Percentiles rank a stretch among this genome's conserved stretches.
Conservation (phyloP, 164 flowering plant species). For the Vitis amurensis region DNA sequence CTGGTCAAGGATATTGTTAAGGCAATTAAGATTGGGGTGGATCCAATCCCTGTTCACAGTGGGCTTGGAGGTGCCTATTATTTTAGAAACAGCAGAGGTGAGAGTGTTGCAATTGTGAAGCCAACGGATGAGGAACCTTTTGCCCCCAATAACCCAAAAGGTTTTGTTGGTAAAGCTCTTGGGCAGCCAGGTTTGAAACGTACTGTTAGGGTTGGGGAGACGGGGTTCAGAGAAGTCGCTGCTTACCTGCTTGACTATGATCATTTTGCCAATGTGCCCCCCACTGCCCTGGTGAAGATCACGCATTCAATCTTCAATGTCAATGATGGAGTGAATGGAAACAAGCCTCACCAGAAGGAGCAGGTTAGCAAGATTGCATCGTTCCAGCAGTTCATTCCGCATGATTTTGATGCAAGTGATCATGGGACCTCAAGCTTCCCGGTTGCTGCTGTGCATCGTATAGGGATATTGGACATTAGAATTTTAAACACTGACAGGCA, state of each 20-base stretch:
- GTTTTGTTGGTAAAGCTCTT: constrained; percentile 75
- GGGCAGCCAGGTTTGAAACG: constrained; percentile 77
- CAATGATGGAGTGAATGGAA: constrained; percentile 59
- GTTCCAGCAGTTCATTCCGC: constrained; percentile 60
- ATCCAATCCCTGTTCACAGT: constrained; percentile 57
- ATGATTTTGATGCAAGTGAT: constrained; percentile 81
- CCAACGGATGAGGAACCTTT: constrained; percentile 86
- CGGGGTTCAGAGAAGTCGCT: constrained; percentile 74
- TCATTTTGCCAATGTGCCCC: constrained; percentile 74
- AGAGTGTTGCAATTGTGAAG: constrained; percentile 74
- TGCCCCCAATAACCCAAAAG: constrained; percentile 83
- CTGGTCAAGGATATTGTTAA: constrained; percentile 59
- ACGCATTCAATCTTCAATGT: constrained; percentile 74
- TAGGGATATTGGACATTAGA: constrained; percentile 75
- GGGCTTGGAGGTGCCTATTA: constrained; percentile 84
- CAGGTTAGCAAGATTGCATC: constrained; percentile 76
- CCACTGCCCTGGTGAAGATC: constrained; percentile 70
- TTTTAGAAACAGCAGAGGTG: constrained; percentile 55
- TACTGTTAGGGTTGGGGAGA: constrained; percentile 77
- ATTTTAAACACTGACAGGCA: constrained; percentile 79
- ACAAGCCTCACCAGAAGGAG: constrained; percentile 41
- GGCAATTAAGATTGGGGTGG: constrained; percentile 63
- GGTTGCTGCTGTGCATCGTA: constrained; percentile 67
- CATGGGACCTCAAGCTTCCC: constrained; percentile 81
- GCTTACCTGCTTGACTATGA: constrained; percentile 71